phyloP scores from a whole-genome alignment of 306 rosid genomes.

The Amphicarpaea edgeworthii region DNA sequence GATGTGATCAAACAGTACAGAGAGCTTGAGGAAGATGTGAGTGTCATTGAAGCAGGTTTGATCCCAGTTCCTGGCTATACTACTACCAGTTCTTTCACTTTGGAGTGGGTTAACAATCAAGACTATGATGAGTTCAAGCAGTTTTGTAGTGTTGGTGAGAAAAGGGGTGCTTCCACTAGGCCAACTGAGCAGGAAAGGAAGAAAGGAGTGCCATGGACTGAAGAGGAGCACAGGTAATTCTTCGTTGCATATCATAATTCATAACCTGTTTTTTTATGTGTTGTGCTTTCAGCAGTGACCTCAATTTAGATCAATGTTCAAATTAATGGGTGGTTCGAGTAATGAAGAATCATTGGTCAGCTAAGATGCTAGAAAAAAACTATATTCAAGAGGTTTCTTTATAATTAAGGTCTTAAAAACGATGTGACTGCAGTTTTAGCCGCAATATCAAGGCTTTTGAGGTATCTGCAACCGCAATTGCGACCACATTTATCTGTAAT shows the following conservation, averaged over 20 bases:
- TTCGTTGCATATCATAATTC: background rate
- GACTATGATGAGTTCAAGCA: conserved; percentile 73
- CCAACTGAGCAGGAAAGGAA: conserved; percentile 87
- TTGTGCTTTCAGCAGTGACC: background rate
- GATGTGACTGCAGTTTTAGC: background rate
- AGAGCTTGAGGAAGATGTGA: conserved; percentile 84
- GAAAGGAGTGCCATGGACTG: conserved; percentile 81
- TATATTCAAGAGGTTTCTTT: conserved; percentile 32
- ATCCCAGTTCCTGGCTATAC: conserved; percentile 74
- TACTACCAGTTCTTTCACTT: conserved; percentile 62
- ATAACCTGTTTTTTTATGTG: background rate
- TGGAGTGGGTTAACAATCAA: conserved; percentile 69
- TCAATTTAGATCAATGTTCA: conserved; percentile 29
- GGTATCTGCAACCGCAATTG: background rate
- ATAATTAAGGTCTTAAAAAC: background rate
- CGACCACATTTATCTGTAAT: background rate
- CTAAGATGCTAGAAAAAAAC: conserved; percentile 25
- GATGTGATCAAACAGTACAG: conserved; percentile 88
- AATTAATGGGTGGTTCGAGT: conserved; percentile 2
- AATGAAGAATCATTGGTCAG: background rate
- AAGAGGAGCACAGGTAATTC: conserved; percentile 60
- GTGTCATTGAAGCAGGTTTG: conserved; percentile 89
- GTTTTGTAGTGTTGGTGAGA: conserved; percentile 62
- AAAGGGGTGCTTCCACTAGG: conserved; percentile 64
- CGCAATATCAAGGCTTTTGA: background rate